Conservation (phyloP, 768 basidiomycete species). For the Phanerochaete sordida region DNA sequence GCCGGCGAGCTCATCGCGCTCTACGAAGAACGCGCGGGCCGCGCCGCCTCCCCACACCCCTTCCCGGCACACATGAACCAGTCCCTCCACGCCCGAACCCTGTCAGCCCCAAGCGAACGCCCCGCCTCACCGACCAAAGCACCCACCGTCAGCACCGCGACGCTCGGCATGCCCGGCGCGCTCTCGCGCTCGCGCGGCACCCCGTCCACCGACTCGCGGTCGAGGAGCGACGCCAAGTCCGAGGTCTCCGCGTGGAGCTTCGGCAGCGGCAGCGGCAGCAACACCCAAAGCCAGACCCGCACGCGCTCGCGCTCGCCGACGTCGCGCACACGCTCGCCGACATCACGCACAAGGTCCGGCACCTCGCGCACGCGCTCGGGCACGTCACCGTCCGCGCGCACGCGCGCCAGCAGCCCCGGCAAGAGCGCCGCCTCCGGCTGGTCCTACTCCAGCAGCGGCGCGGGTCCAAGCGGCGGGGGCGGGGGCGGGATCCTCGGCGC, state of each 20-base stretch:
- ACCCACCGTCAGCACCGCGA: not conserved
- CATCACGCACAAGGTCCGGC: too few relatives aligned
- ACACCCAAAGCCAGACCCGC: not conserved
- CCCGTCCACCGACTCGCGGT: not conserved
- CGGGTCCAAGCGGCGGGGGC: not conserved
- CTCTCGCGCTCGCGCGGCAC: not conserved
- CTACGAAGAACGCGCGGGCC: conserved; percentile 1
- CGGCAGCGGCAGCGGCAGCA: not conserved
- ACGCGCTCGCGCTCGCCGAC: not conserved
- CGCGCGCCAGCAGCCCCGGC: not conserved
- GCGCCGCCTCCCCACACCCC: not conserved
- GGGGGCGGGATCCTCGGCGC: not conserved
- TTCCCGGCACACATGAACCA: not conserved
- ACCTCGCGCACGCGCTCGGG: not conserved
- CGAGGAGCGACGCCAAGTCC: not conserved
- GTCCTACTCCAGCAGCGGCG: not conserved
- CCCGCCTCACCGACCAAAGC: not conserved
- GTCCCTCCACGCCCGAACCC: not conserved
- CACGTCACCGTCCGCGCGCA: not conserved
- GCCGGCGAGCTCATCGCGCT: conserved; percentile 11
- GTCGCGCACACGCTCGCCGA: not conserved
- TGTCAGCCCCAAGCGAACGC: not conserved
- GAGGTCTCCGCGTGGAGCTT: not conserved
- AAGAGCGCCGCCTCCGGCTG: not conserved
- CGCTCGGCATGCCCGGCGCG: not conserved